These are phyloP conservation scores for Parastagonospora avenae DNA, from an alignment of 2,329 filamentous ascomycete genomes.

Conservation along the genomic window DNA sequence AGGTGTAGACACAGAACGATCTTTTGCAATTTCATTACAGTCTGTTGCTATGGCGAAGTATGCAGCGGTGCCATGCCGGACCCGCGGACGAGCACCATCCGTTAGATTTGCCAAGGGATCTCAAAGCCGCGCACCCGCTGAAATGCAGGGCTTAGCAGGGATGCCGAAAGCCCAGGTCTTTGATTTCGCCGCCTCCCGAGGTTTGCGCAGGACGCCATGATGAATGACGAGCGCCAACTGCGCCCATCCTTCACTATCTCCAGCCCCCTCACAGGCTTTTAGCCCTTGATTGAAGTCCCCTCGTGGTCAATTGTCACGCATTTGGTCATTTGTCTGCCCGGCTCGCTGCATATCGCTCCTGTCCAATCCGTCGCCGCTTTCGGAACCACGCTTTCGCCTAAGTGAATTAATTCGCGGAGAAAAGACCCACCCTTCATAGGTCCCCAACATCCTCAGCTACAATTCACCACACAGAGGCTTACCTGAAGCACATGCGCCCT, in stretches of 20 bases:
- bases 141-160: constrained; percentile 2
- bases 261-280: neutral
- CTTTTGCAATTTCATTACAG: too few species aligned
- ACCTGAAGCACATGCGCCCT: constrained; percentile 26
- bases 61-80: too few species aligned
- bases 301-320: constrained; percentile 3
- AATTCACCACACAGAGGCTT: constrained; percentile 21
- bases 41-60: too few species aligned
- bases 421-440: constrained; percentile 20
- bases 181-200: constrained; percentile 2
- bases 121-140: neutral
- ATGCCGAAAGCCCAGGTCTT: neutral
- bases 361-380: constrained; percentile 21
- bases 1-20: too few species aligned
- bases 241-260: neutral
- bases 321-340: constrained; percentile 1
- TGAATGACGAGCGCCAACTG: constrained; percentile 5
- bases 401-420: constrained; percentile 20
- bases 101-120: neutral
- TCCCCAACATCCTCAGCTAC: constrained; percentile 16
- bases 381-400: constrained; percentile 18
- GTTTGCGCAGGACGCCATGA: neutral
- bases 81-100: too few species aligned
- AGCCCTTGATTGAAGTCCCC: constrained; percentile 5
- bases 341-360: constrained; percentile 7